These are phyloP conservation scores for Akanthomyces uredinophilus DNA, from an alignment of 2,329 filamentous ascomycete genomes.

Conservation along the genomic window DNA sequence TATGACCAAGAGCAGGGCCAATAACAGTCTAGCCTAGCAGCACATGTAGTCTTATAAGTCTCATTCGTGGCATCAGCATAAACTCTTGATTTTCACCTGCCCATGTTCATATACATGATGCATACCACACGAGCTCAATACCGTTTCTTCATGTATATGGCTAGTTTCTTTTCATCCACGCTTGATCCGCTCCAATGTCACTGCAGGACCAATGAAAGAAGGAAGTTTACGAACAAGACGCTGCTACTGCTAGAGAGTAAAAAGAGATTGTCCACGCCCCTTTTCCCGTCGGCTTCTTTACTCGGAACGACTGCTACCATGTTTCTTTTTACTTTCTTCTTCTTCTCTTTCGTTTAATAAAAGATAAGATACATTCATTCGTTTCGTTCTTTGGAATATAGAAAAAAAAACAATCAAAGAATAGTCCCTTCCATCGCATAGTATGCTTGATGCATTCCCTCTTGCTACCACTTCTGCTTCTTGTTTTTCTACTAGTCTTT, in stretches of 20 bases:
- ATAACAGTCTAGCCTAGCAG: background rate
- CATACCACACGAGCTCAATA: background rate
- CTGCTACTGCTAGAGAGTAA: background rate
- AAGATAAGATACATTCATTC: background rate
- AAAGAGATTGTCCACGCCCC: background rate
- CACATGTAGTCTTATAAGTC: too few relatives aligned
- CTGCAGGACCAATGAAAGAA: constrained; percentile 3
- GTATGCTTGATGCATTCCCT: background rate
- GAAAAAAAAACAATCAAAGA: background rate
- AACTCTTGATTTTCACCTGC: too few relatives aligned
- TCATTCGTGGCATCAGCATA: too few relatives aligned
- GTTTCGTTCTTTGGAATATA: background rate
- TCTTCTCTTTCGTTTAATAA: background rate
- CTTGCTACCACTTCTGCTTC: background rate
- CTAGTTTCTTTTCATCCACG: background rate
- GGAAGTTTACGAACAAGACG: background rate
- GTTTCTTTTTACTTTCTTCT: background rate
- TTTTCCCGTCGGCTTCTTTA: background rate
- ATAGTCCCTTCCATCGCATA: background rate
- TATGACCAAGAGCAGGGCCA: background rate
- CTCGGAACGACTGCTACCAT: background rate
- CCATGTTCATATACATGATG: too few relatives aligned
- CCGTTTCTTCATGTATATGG: background rate
- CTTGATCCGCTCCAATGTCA: constrained; percentile 10
- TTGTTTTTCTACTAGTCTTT: background rate